Conservation (phyloP, 495 filamentous ascomycete species). For the Corynascus novoguineensis region DNA sequence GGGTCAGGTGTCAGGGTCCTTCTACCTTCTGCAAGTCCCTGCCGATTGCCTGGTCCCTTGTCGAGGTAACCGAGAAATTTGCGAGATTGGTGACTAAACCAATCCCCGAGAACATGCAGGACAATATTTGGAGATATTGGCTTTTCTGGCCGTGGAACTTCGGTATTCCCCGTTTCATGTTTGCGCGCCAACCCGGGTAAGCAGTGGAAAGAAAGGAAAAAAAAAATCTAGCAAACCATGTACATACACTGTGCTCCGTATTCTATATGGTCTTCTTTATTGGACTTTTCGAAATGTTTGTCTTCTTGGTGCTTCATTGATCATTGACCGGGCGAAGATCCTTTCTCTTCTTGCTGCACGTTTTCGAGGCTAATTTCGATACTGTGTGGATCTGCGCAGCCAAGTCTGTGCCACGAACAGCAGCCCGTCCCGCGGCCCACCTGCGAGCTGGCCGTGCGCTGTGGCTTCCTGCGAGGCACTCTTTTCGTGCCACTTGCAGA, state of each 20-base stretch:
- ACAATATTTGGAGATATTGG: conserved; percentile 27
- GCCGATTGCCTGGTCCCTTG: neutral
- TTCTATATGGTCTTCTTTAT: neutral
- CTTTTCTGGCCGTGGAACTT: conserved; percentile 22
- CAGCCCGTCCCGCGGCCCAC: neutral
- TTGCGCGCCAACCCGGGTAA: too few species aligned
- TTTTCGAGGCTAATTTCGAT: neutral
- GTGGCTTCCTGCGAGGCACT: neutral
- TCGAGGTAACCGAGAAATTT: neutral
- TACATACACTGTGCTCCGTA: too few species aligned
- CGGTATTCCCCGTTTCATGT: conserved; percentile 23
- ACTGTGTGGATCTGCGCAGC: conserved; percentile 2
- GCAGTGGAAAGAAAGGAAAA: too few species aligned
- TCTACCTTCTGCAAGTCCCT: neutral
- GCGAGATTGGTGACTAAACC: neutral
- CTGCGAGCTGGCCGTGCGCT: neutral
- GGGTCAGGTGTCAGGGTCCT: too few species aligned
- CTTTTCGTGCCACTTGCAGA: neutral
- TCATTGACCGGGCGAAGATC: neutral
- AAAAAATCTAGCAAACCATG: neutral
- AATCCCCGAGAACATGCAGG: conserved; percentile 30
- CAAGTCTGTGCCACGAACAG: neutral
- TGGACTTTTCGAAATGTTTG: neutral
- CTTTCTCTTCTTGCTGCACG: conserved; percentile 2
- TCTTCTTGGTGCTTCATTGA: neutral